A percentile compares a stretch with the other conserved stretches of the same genome.
Conservation (phyloP, 2,329 filamentous ascomycete species). For the Allantophomopsis cytisporea region DNA sequence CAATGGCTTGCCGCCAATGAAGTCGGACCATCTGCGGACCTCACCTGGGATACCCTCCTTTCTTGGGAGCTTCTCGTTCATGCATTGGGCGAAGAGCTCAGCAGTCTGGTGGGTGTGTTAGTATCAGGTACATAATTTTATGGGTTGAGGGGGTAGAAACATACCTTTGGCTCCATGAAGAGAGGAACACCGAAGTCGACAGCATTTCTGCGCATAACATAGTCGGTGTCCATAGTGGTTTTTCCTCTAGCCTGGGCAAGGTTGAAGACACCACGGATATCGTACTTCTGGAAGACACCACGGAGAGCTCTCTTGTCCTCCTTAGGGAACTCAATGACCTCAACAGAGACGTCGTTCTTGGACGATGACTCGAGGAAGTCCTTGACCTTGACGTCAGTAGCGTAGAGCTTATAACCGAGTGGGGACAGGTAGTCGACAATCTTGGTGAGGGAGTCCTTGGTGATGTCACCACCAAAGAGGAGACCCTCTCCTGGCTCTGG, state of each 20-base stretch:
- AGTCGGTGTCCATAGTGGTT: constrained; percentile 82
- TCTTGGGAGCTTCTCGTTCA: constrained; percentile 90
- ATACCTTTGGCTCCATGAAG: constrained; percentile 96
- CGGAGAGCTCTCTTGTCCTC: constrained; percentile 89
- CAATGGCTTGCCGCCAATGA: constrained; percentile 75
- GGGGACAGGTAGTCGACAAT: constrained; percentile 81
- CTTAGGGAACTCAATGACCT: constrained; percentile 94
- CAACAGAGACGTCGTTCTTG: constrained; percentile 57
- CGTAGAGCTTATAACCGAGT: constrained; percentile 89
- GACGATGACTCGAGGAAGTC: constrained; percentile 60
- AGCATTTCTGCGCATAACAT: constrained; percentile 95
- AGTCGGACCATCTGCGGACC: constrained; percentile 90
- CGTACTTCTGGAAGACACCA: constrained; percentile 92
- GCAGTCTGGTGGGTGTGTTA: constrained; percentile 54
- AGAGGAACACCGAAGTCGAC: constrained; percentile 96
- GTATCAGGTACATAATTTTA: constrained; percentile 7
- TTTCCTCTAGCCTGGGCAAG: constrained; percentile 72
- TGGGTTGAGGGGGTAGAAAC: constrained; percentile 12
- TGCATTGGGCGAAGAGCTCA: constrained; percentile 88
- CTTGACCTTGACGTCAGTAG: constrained; percentile 73
- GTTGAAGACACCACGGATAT: constrained; percentile 94
- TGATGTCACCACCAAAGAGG: constrained; percentile 77
- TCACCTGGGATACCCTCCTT: constrained; percentile 79
- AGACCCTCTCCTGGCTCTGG: constrained; percentile 91
- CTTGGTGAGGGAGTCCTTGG: constrained; percentile 54